A percentile compares a stretch with the other conserved stretches of the same genome.
phyloP scores from a whole-genome alignment of 176 grass and related monocot species.

The Pontederia paniculata region DNA sequence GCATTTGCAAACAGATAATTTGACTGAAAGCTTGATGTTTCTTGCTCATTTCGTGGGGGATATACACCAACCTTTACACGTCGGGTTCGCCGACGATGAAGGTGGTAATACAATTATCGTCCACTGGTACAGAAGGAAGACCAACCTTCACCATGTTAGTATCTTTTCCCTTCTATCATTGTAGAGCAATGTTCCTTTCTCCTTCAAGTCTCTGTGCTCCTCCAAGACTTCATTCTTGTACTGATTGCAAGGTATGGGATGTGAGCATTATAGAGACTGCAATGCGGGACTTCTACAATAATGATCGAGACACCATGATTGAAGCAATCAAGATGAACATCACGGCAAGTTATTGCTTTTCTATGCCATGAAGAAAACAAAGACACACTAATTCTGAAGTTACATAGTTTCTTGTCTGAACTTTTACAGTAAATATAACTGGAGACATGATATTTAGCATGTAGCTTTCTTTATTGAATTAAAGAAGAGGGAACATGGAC shows the following conservation, averaged over 20 bases:
- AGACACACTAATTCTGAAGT: too few relatives aligned
- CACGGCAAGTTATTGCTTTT: background rate
- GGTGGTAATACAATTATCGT: constrained; percentile 19
- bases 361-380: background rate
- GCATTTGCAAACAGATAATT: constrained; percentile 34
- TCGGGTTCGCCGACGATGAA: background rate
- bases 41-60: background rate
- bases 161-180: background rate
- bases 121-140: constrained; percentile 50
- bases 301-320: background rate
- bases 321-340: background rate
- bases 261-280: constrained; percentile 12
- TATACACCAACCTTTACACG: background rate
- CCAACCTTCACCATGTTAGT: constrained; percentile 50
- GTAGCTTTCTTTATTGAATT: too few relatives aligned
- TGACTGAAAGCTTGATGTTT: background rate
- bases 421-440: background rate
- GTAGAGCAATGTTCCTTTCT: background rate
- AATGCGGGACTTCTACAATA: constrained; percentile 3
- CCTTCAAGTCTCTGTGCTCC: too few relatives aligned
- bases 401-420: too few relatives aligned
- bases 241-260: constrained; percentile 3
- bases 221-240: too few relatives aligned
- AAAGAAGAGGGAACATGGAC: too few relatives aligned
- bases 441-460: background rate